Evolutionary conservation across 805 yeast species (phyloP), one percentile per base, ranked within the genome.

Genomic region (Maudiozyma saulgeensis): DNA sequence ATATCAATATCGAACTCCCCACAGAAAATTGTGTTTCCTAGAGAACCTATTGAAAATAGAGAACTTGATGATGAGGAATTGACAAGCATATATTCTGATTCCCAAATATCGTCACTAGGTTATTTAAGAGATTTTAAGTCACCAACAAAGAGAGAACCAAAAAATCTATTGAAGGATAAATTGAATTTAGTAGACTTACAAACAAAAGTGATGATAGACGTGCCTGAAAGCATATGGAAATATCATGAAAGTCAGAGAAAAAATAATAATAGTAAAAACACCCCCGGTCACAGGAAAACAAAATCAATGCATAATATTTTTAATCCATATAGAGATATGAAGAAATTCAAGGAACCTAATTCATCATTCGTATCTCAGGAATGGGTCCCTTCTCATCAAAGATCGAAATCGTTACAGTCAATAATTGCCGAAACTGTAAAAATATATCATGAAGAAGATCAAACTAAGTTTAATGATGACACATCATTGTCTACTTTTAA

Each of bases 171-270:
- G 15, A 21, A 19, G 15, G 28, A 23, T 41, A 21, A 39, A 43
- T 55, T 60, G 12, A 60, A 60, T 23, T 52, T 64, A 18, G 57
- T 63, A 7, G 64, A 63, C 48, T 53, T 61, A 55, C 53, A 55
- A 13, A 54, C 62, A 2, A 60, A 60, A 44, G 52, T 60, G 11
- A 59, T 62, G 62, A 51, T 64, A 3, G 56, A 58, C 43, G 67
- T 64, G 1, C 68, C 68, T 2, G 59, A 58, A 48, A 59, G 60
- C 6, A 55, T 63, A 25, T 64, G 66, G 67, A 55, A 53, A 6
- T 61, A 53, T 46, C 67, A 63, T 46, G 51, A 55, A 9, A 35
- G 49, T 3, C 46, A 31, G 15, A 37, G 8, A 39, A 19, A 21
- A 4, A 15, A 7, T 7, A 41, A 41, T 21, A 40, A 26, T n/a